These are phyloP conservation scores for Neonectria faginata DNA, from an alignment of 2,329 filamentous ascomycete genomes.

Conservation along the genomic window DNA sequence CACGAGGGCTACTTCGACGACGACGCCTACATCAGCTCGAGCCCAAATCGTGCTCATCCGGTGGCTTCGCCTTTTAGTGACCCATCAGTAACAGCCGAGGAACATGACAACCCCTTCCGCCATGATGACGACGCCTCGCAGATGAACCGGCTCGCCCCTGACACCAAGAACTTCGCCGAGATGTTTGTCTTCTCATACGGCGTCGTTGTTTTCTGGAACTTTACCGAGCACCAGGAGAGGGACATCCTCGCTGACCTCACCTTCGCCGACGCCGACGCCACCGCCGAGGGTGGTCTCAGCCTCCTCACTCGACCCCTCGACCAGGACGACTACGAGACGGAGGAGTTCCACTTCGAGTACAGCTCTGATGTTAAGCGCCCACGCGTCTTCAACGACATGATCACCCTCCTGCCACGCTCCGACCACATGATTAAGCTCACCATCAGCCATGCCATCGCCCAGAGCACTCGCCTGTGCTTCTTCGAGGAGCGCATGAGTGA, in stretches of 20 bases:
- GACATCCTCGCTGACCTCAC: slow-evolving; percentile 95
- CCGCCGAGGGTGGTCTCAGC: slow-evolving; percentile 70
- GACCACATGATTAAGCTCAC: slow-evolving; percentile 99
- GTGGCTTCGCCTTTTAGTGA: slow-evolving; percentile 50
- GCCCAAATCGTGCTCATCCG: slow-evolving; percentile 48
- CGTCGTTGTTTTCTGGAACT: slow-evolving; percentile 99
- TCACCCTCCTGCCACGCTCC: slow-evolving; percentile 86
- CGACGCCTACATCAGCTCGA: slow-evolving; percentile 64
- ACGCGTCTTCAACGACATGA: slow-evolving; percentile 99
- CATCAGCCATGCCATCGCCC: slow-evolving; percentile 96
- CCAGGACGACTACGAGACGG: slow-evolving; percentile 94
- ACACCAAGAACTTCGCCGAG: slow-evolving; percentile 86
- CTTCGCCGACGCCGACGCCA: slow-evolving; percentile 78
- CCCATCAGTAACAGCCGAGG: slow-evolving; percentile 41
- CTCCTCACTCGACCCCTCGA: slow-evolving; percentile 83
- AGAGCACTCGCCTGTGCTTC: slow-evolving; percentile 95
- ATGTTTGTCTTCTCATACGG: slow-evolving; percentile 98
- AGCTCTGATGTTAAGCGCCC: slow-evolving; percentile 86
- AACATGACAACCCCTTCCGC: slow-evolving; percentile 46
- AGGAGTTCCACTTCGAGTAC: slow-evolving; percentile 99
- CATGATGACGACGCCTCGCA: slow-evolving; percentile 60
- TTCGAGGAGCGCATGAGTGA: slow-evolving; percentile 97
- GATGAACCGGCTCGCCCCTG: slow-evolving; percentile 71
- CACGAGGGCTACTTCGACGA: slow-evolving; percentile 92
- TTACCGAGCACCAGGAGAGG: slow-evolving; percentile 94